Percentiles rank a stretch among this genome's conserved stretches.
Evolutionary conservation across 768 basidiomycete genomes (phyloP).

Genomic region (Cystobasidiopsis lactophilus): DNA sequence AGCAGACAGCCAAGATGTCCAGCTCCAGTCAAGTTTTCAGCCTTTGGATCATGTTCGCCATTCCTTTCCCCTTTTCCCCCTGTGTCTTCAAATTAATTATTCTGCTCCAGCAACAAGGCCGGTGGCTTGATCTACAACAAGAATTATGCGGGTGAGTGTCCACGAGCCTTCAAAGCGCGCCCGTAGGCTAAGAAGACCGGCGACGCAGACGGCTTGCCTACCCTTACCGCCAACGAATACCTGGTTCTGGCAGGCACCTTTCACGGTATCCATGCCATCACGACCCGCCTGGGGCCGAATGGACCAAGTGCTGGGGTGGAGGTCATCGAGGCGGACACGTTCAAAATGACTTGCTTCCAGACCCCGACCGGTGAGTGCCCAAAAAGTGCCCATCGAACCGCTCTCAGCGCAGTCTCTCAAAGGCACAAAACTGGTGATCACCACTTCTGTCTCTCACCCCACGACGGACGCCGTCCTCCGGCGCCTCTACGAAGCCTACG

Average conservation of each 20-base stretch:
- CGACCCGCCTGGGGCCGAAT: constrained; percentile 64
- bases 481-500: constrained; percentile 76
- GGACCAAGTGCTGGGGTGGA: constrained; percentile 57
- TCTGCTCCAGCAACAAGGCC: constrained; percentile 79
- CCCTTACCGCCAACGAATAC: constrained; percentile 77
- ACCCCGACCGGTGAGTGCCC: constrained; percentile 79
- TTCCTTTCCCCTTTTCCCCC: background rate
- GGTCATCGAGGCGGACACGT: constrained; percentile 85
- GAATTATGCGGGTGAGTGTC: constrained; percentile 54
- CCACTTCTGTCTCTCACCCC: constrained; percentile 49
- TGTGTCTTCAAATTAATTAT: constrained; percentile 20
- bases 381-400: too few species aligned
- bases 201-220: constrained; percentile 60
- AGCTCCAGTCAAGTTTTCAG: background rate
- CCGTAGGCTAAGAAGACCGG: background rate
- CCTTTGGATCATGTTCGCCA: constrained; percentile 1
- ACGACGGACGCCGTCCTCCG: constrained; percentile 49
- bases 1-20: too few species aligned
- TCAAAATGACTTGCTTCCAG: constrained; percentile 78
- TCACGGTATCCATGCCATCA: constrained; percentile 97
- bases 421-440: constrained; percentile 90
- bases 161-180: background rate
- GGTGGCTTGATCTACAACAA: constrained; percentile 88
- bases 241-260: constrained; percentile 88
- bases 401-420: background rate